These are phyloP conservation scores for Diaporthe eres DNA, from an alignment of 2,329 filamentous ascomycete species.

Conservation along the genomic window DNA sequence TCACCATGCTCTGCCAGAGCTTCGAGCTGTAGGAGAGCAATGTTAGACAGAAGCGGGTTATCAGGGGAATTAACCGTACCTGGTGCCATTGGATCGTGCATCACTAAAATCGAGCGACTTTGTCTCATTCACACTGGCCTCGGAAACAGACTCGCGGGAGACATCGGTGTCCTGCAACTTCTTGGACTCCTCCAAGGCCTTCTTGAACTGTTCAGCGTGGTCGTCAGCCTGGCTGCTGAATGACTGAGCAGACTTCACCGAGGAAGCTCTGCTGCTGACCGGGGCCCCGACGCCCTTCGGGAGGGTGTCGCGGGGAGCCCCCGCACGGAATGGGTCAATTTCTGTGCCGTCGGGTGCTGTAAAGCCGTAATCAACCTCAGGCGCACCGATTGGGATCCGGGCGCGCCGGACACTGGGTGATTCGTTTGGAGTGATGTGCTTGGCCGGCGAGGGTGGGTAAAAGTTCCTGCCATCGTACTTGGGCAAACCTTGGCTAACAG, in stretches of 20 bases:
- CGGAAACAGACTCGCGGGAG: conserved; percentile 34
- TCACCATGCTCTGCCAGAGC: conserved; percentile 66
- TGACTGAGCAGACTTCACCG: conserved; percentile 42
- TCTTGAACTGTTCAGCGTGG: conserved; percentile 42
- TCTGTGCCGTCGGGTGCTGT: conserved; percentile 28
- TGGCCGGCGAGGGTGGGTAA: conserved; percentile 69
- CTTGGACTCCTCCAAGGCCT: conserved; percentile 37
- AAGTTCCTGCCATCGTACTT: conserved; percentile 77
- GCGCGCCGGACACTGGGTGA: conserved; percentile 33
- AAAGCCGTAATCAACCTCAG: conserved; percentile 41
- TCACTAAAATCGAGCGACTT: conserved; percentile 41
- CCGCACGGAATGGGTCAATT: conserved; percentile 34
- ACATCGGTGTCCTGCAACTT: conserved; percentile 2
- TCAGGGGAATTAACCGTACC: conserved; percentile 26
- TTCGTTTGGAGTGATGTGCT: conserved; percentile 47
- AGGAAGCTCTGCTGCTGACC: conserved; percentile 28
- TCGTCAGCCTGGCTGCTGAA: conserved; percentile 46
- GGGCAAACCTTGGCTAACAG: conserved; percentile 66
- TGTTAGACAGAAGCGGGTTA: conserved; percentile 18
- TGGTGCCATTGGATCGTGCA: conserved; percentile 38
- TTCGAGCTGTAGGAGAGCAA: conserved; percentile 52
- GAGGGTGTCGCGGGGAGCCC: conserved; percentile 4
- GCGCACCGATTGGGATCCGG: conserved; percentile 37
- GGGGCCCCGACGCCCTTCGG: neutral
- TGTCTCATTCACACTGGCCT: conserved; percentile 38